phyloP scores from a whole-genome alignment of 2,329 filamentous ascomycete genomes.

The Ilyonectria destructans region DNA sequence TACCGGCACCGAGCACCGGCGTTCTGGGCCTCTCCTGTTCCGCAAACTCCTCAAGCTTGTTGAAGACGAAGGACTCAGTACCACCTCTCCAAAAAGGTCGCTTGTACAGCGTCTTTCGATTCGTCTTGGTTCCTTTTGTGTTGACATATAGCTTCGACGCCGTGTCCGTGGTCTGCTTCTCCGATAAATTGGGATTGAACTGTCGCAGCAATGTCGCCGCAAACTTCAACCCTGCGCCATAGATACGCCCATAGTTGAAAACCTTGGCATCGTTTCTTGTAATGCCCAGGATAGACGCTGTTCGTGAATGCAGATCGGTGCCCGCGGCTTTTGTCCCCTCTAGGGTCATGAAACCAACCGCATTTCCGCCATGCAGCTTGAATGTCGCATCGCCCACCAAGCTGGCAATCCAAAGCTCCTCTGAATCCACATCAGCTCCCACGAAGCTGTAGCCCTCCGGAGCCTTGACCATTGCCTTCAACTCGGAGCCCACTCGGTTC shows the following conservation, averaged over 20 bases:
- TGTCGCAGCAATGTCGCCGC: slow-evolving; percentile 91
- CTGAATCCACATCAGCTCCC: slow-evolving; percentile 96
- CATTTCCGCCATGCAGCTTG: slow-evolving; percentile 94
- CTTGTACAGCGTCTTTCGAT: slow-evolving; percentile 79
- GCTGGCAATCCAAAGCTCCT: slow-evolving; percentile 98
- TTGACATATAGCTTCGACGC: slow-evolving; percentile 87
- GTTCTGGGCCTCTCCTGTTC: slow-evolving; percentile 93
- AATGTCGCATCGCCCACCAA: slow-evolving; percentile 96
- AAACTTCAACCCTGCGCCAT: slow-evolving; percentile 97
- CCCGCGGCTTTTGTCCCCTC: slow-evolving; percentile 96
- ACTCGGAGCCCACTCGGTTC: slow-evolving; percentile 95
- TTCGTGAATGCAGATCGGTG: slow-evolving; percentile 95
- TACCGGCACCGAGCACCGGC: slow-evolving; percentile 93
- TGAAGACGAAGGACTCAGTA: slow-evolving; percentile 98
- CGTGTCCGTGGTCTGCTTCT: slow-evolving; percentile 82
- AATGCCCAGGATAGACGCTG: slow-evolving; percentile 92
- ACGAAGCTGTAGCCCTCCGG: slow-evolving; percentile 94
- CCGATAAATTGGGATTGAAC: slow-evolving; percentile 90
- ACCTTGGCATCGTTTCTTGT: slow-evolving; percentile 96
- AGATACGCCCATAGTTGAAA: slow-evolving; percentile 99
- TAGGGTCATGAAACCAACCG: slow-evolving; percentile 98
- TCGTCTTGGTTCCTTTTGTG: slow-evolving; percentile 93
- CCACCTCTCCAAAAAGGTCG: slow-evolving; percentile 94
- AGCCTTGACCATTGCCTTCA: slow-evolving; percentile 97
- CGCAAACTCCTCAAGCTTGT: slow-evolving; percentile 97